A percentile compares a stretch with the other conserved stretches of the same genome.
phyloP scores from a whole-genome alignment of 306 rosid species.

The Calophaca sinica region DNA sequence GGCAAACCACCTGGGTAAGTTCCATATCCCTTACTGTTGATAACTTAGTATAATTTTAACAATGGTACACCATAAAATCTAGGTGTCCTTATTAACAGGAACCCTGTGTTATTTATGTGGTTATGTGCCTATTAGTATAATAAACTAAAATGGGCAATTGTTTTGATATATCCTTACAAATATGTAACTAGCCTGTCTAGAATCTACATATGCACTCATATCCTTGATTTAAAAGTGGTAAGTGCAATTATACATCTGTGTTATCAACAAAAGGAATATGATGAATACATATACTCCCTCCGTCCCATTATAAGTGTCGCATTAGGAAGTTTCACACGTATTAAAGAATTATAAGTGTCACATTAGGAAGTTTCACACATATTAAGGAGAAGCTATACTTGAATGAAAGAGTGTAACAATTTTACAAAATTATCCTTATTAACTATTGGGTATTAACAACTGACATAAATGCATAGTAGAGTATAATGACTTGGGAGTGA shows the following conservation, averaged over 20 bases:
- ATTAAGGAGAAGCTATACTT: too few relatives aligned
- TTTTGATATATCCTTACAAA: conserved; percentile 13
- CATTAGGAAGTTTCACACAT: too few relatives aligned
- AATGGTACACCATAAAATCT: background rate
- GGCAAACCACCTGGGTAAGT: conserved; percentile 98
- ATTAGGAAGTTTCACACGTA: too few relatives aligned
- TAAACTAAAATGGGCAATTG: conserved; percentile 5
- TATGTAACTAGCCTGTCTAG: conserved; percentile 16
- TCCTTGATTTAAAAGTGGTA: conserved; percentile 9
- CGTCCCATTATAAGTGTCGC: too few relatives aligned
- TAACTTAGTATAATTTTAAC: conserved; percentile 19
- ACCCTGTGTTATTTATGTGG: background rate
- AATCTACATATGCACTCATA: background rate
- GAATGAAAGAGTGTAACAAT: too few relatives aligned
- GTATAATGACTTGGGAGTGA: too few relatives aligned
- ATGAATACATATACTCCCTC: too few relatives aligned
- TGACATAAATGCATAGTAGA: too few relatives aligned
- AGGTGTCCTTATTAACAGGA: conserved; percentile 23
- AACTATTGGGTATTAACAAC: too few relatives aligned
- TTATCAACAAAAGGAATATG: background rate
- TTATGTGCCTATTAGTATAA: background rate
- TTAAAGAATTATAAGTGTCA: too few relatives aligned
- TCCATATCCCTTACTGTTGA: conserved; percentile 10
- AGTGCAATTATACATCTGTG: background rate
- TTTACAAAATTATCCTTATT: too few relatives aligned